These are phyloP conservation scores for Candida sojae DNA, from an alignment of 1,139 yeast species.

Conservation along the genomic window DNA sequence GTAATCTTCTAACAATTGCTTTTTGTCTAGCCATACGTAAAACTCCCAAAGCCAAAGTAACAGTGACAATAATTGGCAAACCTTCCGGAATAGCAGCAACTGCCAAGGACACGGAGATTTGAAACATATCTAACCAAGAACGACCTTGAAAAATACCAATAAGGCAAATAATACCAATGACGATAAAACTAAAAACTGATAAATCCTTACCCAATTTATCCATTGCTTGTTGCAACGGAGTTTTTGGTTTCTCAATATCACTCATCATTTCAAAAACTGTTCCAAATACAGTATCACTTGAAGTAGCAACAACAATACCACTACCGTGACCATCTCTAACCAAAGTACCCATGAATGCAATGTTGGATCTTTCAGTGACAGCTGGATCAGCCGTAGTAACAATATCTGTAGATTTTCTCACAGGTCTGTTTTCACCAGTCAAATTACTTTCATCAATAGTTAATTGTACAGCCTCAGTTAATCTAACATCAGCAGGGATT, in stretches of 20 bases:
- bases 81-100: constrained; percentile 99
- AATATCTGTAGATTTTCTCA: constrained; percentile 53
- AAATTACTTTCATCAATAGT: constrained; percentile 87
- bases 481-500: constrained; percentile 89
- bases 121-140: constrained; percentile 95
- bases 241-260: constrained; percentile 90
- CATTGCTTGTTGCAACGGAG: constrained; percentile 94
- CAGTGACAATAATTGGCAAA: constrained; percentile 93
- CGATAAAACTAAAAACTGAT: constrained; percentile 75
- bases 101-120: constrained; percentile 91
- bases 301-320: constrained; percentile 92
- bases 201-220: constrained; percentile 90
- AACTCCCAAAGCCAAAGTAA: constrained; percentile 92
- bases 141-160: constrained; percentile 90
- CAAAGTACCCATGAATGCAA: constrained; percentile 94
- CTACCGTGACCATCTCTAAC: constrained; percentile 93
- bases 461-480: constrained; percentile 74
- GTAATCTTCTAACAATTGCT: constrained; percentile 90
- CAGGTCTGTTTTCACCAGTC: constrained; percentile 93
- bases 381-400: constrained; percentile 37
- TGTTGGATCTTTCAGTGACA: constrained; percentile 66
- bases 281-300: constrained; percentile 87
- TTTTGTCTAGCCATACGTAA: constrained; percentile 91
- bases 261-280: constrained; percentile 90
- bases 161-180: constrained; percentile 84